Evolutionary conservation across 2,329 filamentous ascomycete species (phyloP).

Genomic region (Ceratocystis harringtonii): DNA sequence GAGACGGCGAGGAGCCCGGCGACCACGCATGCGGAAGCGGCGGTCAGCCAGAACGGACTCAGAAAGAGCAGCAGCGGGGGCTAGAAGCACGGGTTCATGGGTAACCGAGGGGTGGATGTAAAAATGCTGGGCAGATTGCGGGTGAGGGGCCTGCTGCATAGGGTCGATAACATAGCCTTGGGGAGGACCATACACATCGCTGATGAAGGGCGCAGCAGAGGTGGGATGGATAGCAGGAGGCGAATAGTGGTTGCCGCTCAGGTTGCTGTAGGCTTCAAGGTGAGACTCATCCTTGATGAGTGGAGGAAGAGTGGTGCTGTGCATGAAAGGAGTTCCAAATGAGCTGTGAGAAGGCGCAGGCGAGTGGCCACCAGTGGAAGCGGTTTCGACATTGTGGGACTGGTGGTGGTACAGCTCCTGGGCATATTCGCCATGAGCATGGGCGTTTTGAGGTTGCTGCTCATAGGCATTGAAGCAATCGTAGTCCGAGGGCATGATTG

Average conservation of each 20-base stretch:
- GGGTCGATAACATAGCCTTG: slow-evolving; percentile 19
- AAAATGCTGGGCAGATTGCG: neutral
- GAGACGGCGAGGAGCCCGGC: slow-evolving; percentile 33
- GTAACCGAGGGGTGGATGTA: neutral
- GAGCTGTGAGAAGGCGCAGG: slow-evolving; percentile 16
- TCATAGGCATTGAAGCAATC: slow-evolving; percentile 29
- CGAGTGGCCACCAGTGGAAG: slow-evolving; percentile 9
- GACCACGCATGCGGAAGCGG: slow-evolving; percentile 19
- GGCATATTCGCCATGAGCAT: slow-evolving; percentile 31
- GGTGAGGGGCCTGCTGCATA: slow-evolving; percentile 10
- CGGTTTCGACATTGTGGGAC: slow-evolving; percentile 5
- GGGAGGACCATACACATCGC: slow-evolving; percentile 14
- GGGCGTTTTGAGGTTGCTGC: slow-evolving; percentile 30
- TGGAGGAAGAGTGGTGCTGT: slow-evolving; percentile 20
- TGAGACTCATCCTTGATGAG: slow-evolving; percentile 29
- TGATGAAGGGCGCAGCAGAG: slow-evolving; percentile 11
- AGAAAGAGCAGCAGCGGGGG: slow-evolving; percentile 18
- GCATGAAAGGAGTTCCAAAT: slow-evolving; percentile 9
- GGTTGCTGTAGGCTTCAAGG: slow-evolving; percentile 2
- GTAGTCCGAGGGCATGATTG: slow-evolving; percentile 34
- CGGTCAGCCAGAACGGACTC: slow-evolving; percentile 9
- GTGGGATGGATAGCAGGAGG: slow-evolving; percentile 27
- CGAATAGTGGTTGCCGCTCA: slow-evolving; percentile 24
- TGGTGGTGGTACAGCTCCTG: slow-evolving; percentile 21
- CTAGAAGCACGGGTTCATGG: neutral